Percentiles rank a stretch among this genome's conserved stretches.
Conservation (phyloP, 2,329 filamentous ascomycete genomes). For the Alternaria novae-zelandiae region DNA sequence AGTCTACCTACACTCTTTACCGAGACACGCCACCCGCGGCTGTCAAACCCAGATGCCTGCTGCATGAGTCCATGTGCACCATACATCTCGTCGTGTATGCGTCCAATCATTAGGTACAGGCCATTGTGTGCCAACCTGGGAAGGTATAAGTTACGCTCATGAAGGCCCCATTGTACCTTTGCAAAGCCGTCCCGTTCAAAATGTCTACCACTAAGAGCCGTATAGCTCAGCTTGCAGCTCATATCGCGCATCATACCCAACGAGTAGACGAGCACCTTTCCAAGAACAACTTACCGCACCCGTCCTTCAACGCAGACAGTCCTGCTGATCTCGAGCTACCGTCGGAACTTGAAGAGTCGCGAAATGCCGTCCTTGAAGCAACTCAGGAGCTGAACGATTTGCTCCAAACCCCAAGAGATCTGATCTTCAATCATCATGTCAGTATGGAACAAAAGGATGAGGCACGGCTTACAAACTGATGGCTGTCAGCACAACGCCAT, state of each 20-base stretch:
- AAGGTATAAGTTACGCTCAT: background rate
- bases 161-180: background rate
- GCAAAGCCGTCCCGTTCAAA: background rate
- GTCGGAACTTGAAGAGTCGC: constrained; percentile 8
- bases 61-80: background rate
- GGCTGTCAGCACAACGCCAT: background rate
- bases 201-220: constrained; percentile 1
- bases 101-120: background rate
- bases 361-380: constrained; percentile 6
- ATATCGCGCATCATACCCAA: constrained; percentile 6
- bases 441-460: background rate
- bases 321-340: constrained; percentile 5
- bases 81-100: background rate
- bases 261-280: constrained; percentile 8
- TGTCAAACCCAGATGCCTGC: background rate
- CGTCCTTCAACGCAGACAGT: constrained; percentile 8
- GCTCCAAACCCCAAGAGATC: constrained; percentile 6
- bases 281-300: constrained; percentile 5
- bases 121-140: no score
- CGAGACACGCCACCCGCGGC: background rate
- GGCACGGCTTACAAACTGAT: background rate
- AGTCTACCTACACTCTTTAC: background rate
- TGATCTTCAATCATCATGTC: constrained; percentile 11
- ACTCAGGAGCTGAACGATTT: constrained; percentile 16
- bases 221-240: constrained; percentile 10